These are phyloP conservation scores for Sporothrix humicola DNA, from an alignment of 2,329 filamentous ascomycete genomes.

Conservation along the genomic window DNA sequence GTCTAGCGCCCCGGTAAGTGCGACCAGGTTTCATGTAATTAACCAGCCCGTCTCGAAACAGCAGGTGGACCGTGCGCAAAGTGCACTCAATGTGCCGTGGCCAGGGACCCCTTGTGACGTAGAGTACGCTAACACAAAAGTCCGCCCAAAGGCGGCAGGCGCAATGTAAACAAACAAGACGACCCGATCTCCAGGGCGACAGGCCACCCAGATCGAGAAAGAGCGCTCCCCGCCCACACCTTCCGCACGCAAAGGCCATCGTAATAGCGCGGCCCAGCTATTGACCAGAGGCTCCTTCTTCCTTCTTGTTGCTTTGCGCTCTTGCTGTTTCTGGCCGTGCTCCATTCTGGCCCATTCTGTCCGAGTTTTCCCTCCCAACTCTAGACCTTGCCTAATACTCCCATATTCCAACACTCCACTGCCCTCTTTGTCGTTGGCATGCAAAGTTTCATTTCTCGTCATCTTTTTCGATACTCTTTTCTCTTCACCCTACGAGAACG, in stretches of 20 bases:
- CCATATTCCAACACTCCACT: slow-evolving; percentile 21
- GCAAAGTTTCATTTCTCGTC: slow-evolving; percentile 33
- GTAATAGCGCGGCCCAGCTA: slow-evolving; percentile 26
- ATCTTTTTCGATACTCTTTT: slow-evolving; percentile 28
- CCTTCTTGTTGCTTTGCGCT: neutral
- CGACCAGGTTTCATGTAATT: slow-evolving; percentile 7
- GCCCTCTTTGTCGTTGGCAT: slow-evolving; percentile 33
- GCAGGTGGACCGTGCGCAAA: slow-evolving; percentile 26
- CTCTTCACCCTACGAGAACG: neutral
- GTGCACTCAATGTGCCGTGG: slow-evolving; percentile 31
- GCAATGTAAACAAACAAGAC: slow-evolving; percentile 40
- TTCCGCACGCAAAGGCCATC: slow-evolving; percentile 31
- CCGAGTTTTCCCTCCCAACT: slow-evolving; percentile 20
- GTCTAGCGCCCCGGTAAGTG: slow-evolving; percentile 23
- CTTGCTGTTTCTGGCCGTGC: neutral
- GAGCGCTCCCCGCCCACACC: slow-evolving; percentile 34
- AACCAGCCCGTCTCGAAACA: neutral
- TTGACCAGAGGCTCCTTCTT: slow-evolving; percentile 16
- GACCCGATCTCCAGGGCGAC: slow-evolving; percentile 39
- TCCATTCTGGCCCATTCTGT: slow-evolving; percentile 7
- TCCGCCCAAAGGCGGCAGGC: slow-evolving; percentile 10
- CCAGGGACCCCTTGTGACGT: slow-evolving; percentile 30
- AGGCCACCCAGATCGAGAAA: slow-evolving; percentile 34
- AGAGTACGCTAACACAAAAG: slow-evolving; percentile 28
- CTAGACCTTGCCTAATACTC: slow-evolving; percentile 16